Base-by-base conservation (phyloP, 2,329 filamentous ascomycete species). In the Tricladium varicosporioides region DNA sequence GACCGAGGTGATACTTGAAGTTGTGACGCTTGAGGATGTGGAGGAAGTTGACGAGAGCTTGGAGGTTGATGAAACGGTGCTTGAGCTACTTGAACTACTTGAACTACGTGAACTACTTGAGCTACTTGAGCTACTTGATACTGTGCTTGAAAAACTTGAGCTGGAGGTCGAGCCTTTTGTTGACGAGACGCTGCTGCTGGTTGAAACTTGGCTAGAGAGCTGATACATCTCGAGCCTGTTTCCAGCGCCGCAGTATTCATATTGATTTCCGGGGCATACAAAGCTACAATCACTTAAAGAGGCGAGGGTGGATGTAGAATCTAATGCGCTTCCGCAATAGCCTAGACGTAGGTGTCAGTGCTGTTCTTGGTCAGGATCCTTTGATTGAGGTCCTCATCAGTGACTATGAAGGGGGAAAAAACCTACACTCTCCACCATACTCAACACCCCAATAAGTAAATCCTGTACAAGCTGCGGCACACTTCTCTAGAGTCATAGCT, bases 391-490 rank as follows among this genome's bases (percentile, higher is more conserved):
- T 40, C 15, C 7, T 11, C 14, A 15, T 14, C 32, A 36, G 43
- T 9, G 32, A 33, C 33, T 15, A 53, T 15, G 27, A 31, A 33
- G 18, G 15, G 48, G 32, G n/a, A 16, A 4, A 16, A n/a, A 31
- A 67, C 60, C 60, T 68, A 60, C 72, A 73, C 60, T 74, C 69
- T 47, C 65, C 64, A 32, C 67, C 65, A 58, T 73, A 76, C 57
- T 77, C 74, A 10, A 75, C 69, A 43, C 74, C 74, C 27, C 69
- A 72, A 55, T 71, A 73, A 2, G 56, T 65, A 48, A 69, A 75
- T 2, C 64, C 67, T 3, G 59, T 49, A 52, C 68, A 73, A 33
- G 67, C 58, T 2, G 55, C 42, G 2, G 60, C 61, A 50, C 72
- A 74, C 10, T 60, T 62, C 53, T 73, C 68, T 47, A 70, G 60